Conservation (phyloP, 2,329 filamentous ascomycete genomes). For the Mycosphaerella sp. region DNA sequence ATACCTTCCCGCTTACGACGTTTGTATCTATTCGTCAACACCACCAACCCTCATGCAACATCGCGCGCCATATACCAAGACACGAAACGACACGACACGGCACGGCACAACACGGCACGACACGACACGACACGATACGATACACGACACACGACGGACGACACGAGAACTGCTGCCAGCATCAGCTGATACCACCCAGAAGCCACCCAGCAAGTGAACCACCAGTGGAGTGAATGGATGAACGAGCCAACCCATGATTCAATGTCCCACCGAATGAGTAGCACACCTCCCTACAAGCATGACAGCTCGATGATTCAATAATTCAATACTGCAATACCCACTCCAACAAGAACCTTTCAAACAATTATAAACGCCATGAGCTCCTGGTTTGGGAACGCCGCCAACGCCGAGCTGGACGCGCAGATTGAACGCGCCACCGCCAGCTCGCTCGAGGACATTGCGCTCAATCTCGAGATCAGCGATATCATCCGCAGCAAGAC, state of each 20-base stretch:
- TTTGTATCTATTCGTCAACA: background rate
- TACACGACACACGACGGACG: too few species aligned
- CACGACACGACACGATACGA: background rate
- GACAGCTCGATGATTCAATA: background rate
- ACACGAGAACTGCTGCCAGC: too few species aligned
- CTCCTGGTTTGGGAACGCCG: conserved; percentile 83
- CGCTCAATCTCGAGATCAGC: conserved; percentile 95
- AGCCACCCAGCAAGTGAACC: too few species aligned
- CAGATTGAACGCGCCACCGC: conserved; percentile 94
- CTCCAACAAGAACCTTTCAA: too few species aligned
- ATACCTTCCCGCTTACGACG: background rate
- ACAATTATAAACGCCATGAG: conserved; percentile 55
- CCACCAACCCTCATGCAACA: background rate
- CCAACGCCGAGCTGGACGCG: conserved; percentile 86
- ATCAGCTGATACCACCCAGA: too few species aligned
- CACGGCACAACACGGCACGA: background rate
- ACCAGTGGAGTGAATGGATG: too few species aligned
- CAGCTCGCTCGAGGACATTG: conserved; percentile 96
- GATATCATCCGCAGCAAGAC: conserved; percentile 97
- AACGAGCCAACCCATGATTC: too few species aligned
- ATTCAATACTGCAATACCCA: too few species aligned
- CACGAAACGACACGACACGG: background rate
- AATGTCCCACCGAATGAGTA: too few species aligned
- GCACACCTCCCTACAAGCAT: background rate
- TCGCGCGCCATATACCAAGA: background rate